Evolutionary conservation across 441 rosid species (phyloP), one percentile per base, ranked within the genome.

Genomic region (Populus hybrid): DNA sequence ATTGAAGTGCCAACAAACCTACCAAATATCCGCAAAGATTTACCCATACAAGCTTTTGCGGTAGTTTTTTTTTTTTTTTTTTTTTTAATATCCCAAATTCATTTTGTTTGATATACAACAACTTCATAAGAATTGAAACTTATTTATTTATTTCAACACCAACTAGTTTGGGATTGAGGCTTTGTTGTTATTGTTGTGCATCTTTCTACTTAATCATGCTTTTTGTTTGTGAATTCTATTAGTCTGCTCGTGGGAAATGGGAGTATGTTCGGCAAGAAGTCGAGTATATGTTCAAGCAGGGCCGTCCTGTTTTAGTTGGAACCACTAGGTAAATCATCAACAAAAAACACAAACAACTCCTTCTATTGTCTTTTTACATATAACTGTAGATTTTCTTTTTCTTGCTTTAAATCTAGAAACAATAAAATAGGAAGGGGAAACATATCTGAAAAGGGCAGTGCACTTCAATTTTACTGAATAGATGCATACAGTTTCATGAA

Each of bases 191-290:
- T 35, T 6, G 5, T 34, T 18, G 18, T 10, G 7, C 35, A 11
- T 32, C 18, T 34, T 69, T 32, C n/a, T 16, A 16, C 40, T 16
- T 75, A 24, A 74, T 76, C 61, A 78, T 79, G 66, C 67, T 61
- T 85, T 73, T 76, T 65, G 1, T 16, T 70, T 85, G 71, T 76
- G 70, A 73, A 75, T 80, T 70, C 75, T 76, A 76, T 28, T 85
- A 95, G 98, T 87, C 99, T 84, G 96, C 95, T 79, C 89, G 88
- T n/a, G 99, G 99, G 71, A 95, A 95, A 86, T 95, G 97, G 97
- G 94, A 92, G 82, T 78, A 89, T 85, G 98, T 80, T 71, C 89
- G 95, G 69, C 93, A 82, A 81, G 99, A 95, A 90, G 97, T 95
- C 79, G 92, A 91, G 83, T 84, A 85, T 87, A 95, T 95, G 97